Conservation (phyloP, 75 land plant genomes). For the Picea sitchensis region DNA sequence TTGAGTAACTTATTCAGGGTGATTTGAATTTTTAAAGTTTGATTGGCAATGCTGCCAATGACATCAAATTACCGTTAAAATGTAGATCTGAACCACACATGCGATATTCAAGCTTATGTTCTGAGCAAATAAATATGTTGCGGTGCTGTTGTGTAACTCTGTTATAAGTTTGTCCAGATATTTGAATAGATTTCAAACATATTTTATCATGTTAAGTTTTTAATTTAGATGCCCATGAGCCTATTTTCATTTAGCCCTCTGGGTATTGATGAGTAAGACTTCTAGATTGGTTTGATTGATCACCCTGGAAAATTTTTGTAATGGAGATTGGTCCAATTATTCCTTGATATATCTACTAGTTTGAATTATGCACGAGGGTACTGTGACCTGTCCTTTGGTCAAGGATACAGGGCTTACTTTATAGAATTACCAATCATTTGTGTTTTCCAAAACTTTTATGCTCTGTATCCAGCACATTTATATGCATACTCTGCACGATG, state of each 20-base stretch:
- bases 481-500: too few relatives aligned
- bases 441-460: too few relatives aligned
- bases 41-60: background rate
- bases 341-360: background rate
- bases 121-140: background rate
- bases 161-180: background rate
- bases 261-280: background rate
- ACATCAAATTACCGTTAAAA: background rate
- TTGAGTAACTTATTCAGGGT: slow-evolving; percentile 5
- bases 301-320: too few relatives aligned
- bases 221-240: background rate
- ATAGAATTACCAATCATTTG: too few relatives aligned
- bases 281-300: background rate
- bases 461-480: too few relatives aligned
- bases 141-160: background rate
- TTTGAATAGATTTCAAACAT: background rate
- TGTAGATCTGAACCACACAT: background rate
- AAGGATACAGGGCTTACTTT: too few relatives aligned
- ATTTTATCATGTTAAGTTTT: background rate
- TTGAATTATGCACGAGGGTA: too few relatives aligned
- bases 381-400: too few relatives aligned
- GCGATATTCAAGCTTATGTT: background rate
- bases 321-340: background rate
- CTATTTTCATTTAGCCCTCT: background rate
- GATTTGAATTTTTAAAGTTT: background rate